Percentiles rank a stretch among this genome's conserved stretches.
These are phyloP conservation scores for Cucurbitaria berberidis DNA, from an alignment of 2,329 filamentous ascomycete species.

Conservation along the genomic window DNA sequence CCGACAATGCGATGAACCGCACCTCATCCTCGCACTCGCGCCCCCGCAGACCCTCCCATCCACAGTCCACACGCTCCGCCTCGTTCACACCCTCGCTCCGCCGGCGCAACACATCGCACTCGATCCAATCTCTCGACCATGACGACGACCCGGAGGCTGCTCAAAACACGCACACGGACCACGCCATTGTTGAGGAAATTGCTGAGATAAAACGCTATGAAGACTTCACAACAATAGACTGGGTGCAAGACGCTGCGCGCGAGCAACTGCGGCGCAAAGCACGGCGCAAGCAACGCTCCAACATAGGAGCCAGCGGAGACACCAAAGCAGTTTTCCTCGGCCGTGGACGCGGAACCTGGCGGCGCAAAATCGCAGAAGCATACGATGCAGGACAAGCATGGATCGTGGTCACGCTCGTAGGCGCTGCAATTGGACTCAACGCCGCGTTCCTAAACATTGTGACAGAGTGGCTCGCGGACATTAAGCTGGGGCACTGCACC, in stretches of 20 bases:
- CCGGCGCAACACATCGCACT: constrained; percentile 71
- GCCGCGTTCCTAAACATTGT: constrained; percentile 93
- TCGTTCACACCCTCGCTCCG: constrained; percentile 61
- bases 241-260: constrained; percentile 95
- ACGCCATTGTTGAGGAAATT: constrained; percentile 90
- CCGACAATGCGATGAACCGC: constrained; percentile 54
- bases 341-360: constrained; percentile 67
- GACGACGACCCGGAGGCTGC: constrained; percentile 66
- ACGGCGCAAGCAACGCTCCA: constrained; percentile 72
- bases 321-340: constrained; percentile 63
- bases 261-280: constrained; percentile 84
- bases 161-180: constrained; percentile 62
- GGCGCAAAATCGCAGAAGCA: constrained; percentile 78
- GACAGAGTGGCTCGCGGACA: constrained; percentile 94
- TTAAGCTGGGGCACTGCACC: constrained; percentile 94
- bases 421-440: constrained; percentile 90
- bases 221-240: constrained; percentile 98
- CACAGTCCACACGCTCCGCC: constrained; percentile 39
- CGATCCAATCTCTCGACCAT: constrained; percentile 65
- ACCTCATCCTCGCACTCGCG: constrained; percentile 47
- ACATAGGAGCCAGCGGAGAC: constrained; percentile 35
- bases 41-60: constrained; percentile 22
- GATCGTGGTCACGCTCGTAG: constrained; percentile 95
- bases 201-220: constrained; percentile 98
- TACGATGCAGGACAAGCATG: constrained; percentile 97